Percentiles rank a stretch among this genome's conserved stretches.
Conservation (phyloP, 371 early-diverging fungal genomes). For the Mortierella sp. region DNA sequence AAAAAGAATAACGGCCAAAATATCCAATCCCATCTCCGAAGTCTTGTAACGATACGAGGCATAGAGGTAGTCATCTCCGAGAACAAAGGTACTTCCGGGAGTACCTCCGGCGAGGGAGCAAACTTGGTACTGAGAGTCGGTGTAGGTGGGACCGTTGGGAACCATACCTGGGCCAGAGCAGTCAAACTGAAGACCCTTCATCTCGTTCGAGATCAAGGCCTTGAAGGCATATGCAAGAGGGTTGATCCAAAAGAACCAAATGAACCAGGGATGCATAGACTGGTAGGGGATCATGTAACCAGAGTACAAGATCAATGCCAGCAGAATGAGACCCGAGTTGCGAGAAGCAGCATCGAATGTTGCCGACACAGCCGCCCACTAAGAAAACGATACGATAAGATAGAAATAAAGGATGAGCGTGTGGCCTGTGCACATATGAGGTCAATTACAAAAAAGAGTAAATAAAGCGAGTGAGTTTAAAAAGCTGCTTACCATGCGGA, state of each 20-base stretch:
- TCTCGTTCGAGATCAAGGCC: conserved; percentile 82
- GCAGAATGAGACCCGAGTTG: conserved; percentile 67
- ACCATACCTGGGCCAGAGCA: conserved; percentile 66
- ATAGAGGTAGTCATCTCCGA: conserved; percentile 74
- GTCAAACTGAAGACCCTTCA: conserved; percentile 67
- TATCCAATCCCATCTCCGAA: conserved; percentile 59
- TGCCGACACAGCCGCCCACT: conserved; percentile 65
- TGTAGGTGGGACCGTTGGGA: conserved; percentile 72
- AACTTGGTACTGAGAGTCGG: conserved; percentile 68
- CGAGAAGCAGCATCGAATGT: conserved; percentile 71
- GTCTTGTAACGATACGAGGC: conserved; percentile 60
- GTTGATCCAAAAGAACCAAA: conserved; percentile 82
- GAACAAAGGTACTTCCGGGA: conserved; percentile 66
- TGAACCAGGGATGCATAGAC: conserved; percentile 80
- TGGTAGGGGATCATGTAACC: conserved; percentile 78
- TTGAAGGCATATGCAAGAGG: conserved; percentile 82
- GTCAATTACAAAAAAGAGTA: conserved; percentile 32
- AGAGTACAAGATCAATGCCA: conserved; percentile 70
- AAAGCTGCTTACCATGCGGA: conserved; percentile 54
- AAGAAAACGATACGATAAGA: background rate
- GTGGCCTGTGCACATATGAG: background rate
- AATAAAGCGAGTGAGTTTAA: background rate
- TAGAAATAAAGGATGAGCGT: conserved; percentile 15
- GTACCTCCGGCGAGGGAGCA: conserved; percentile 73
- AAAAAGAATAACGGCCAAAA: conserved; percentile 62